Evolutionary conservation across 306 rosid species (phyloP), one percentile per base, ranked within the genome.

Genomic region (Sicyos baderoa): DNA sequence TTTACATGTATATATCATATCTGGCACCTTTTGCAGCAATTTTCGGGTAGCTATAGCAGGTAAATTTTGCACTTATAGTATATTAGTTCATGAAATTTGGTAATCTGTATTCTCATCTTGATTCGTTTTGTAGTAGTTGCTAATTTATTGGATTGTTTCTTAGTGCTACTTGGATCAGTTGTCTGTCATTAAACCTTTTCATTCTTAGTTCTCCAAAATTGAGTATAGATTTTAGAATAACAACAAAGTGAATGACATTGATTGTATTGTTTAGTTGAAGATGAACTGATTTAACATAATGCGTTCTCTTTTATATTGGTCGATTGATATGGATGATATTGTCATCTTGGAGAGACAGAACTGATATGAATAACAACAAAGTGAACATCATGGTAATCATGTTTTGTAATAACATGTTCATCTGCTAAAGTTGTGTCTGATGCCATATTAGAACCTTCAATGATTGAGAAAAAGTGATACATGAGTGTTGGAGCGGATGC

Each of bases 1-100:
- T 66, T 66, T 50, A 45, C 56, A 47, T 66, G 71, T 66, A 66
- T 14, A 66, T 66, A 66, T 66, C 44, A 66, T 66, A 66, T 66
- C 44, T 66, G 54, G 48, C 56, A 54, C 56, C 40, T 48, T 66
- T 47, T 23, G 56, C 71, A 48, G 55, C 71, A 22, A 66, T 66
- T 55, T 9, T 22, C 6, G 44, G 55, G 54, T 66, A 47, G 55
- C 18, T 66, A 2, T 47, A 66, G 71, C 71, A 15, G 55, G 1
- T 47, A 45, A 66, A 6, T 64, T 42, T 44, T 14, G 0, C 40
- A 44, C 9, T 23, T 48, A 47, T 23, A 21, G 71, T 66, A 47
- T 15, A 47, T 66, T 18, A 14, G 37, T 42, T 42, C 32, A 1
- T 66, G 42, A 35, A 35, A 35, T 35, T 35, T 35, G 8, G 42